Conservation (phyloP, 176 grass and related monocot species). For the Aegilops sharonensis region DNA sequence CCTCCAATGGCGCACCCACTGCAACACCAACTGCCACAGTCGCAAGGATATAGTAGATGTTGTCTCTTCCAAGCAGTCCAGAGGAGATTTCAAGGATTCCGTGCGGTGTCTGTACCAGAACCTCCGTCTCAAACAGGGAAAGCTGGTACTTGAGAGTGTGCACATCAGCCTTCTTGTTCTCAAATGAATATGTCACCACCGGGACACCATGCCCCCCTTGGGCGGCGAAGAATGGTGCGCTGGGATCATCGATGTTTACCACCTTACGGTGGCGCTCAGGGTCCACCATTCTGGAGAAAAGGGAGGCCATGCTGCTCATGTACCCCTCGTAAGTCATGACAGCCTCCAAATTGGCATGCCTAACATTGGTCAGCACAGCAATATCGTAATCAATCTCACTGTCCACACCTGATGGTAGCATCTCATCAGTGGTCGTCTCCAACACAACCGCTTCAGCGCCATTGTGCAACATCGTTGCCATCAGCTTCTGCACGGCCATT, state of each 20-base stretch:
- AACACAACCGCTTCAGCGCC: slow-evolving; percentile 80
- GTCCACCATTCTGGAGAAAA: slow-evolving; percentile 86
- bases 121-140: slow-evolving; percentile 92
- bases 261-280: slow-evolving; percentile 85
- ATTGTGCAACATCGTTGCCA: slow-evolving; percentile 93
- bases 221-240: slow-evolving; percentile 60
- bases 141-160: slow-evolving; percentile 84
- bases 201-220: slow-evolving; percentile 77
- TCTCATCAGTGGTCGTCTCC: slow-evolving; percentile 61
- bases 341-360: slow-evolving; percentile 46
- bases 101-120: slow-evolving; percentile 86
- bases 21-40: slow-evolving; percentile 92
- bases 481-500: slow-evolving; percentile 76
- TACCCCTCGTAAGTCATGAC: slow-evolving; percentile 66
- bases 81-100: slow-evolving; percentile 97
- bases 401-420: slow-evolving; percentile 34
- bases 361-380: slow-evolving; percentile 80
- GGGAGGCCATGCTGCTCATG: slow-evolving; percentile 55
- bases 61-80: slow-evolving; percentile 80
- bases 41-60: slow-evolving; percentile 92
- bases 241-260: slow-evolving; percentile 92
- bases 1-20: slow-evolving; percentile 76
- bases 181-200: slow-evolving; percentile 87
- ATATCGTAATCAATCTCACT: slow-evolving; percentile 85
- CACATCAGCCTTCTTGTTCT: slow-evolving; percentile 93